These are phyloP conservation scores for Yarrowia bubula DNA, from an alignment of 805 yeast species.

Conservation along the genomic window DNA sequence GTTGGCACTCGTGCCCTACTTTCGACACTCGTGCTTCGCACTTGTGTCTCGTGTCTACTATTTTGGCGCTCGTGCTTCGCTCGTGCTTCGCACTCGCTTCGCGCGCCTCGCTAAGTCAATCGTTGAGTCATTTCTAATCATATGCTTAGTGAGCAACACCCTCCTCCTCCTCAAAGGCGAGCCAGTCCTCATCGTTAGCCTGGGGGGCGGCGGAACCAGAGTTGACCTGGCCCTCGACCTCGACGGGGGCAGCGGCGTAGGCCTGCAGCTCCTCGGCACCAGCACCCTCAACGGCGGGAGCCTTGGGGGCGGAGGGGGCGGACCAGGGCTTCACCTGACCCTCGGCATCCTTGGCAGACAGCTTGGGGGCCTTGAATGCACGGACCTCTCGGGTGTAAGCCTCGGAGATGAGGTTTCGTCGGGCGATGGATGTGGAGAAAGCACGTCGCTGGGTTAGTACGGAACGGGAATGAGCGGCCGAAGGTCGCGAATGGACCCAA, in stretches of 20 bases:
- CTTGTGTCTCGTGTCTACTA: no score
- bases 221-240: conserved; percentile 37
- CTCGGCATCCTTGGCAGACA: conserved; percentile 71
- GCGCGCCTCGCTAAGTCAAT: background rate
- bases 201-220: conserved; percentile 33
- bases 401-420: conserved; percentile 68
- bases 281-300: conserved; percentile 82
- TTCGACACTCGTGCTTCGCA: no score
- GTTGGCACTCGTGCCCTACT: no score
- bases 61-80: no score
- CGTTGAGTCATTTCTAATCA: conserved; percentile 17
- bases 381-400: conserved; percentile 83
- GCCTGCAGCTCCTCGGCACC: conserved; percentile 51
- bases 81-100: no score
- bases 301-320: conserved; percentile 72
- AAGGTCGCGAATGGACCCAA: background rate
- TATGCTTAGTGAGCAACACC: conserved; percentile 37
- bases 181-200: conserved; percentile 42
- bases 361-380: conserved; percentile 80
- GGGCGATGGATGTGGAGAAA: conserved; percentile 36
- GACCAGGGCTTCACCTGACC: conserved; percentile 79
- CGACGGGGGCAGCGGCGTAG: conserved; percentile 48
- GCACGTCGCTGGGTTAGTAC: conserved; percentile 29
- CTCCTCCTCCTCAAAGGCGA: conserved; percentile 44
- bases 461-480: background rate